These are phyloP conservation scores for Saccharomyces hybrid DNA, from an alignment of 1,139 yeast genomes.

Conservation along the genomic window DNA sequence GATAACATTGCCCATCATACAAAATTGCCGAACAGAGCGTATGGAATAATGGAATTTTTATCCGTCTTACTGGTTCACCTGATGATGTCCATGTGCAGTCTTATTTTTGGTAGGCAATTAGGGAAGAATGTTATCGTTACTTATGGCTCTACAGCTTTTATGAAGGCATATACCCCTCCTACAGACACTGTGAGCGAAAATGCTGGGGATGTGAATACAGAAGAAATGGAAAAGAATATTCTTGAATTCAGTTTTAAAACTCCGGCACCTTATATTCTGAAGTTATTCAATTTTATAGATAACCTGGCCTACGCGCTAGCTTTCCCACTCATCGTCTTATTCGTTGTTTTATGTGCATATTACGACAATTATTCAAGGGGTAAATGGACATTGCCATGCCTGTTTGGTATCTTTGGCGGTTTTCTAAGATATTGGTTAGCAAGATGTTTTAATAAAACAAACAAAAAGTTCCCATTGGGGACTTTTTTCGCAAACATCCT, in stretches of 20 bases:
- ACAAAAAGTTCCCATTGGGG: conserved; percentile 54
- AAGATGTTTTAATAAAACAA: conserved; percentile 39
- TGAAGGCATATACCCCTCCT: background rate
- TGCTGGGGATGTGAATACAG: background rate
- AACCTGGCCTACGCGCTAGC: conserved; percentile 10
- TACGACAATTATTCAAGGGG: conserved; percentile 25
- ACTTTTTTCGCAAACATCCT: conserved; percentile 62
- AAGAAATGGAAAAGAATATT: background rate
- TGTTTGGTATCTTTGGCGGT: conserved; percentile 28
- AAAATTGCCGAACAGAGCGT: conserved; percentile 58
- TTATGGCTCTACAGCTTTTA: background rate
- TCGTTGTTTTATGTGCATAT: conserved; percentile 25
- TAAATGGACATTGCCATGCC: conserved; percentile 27
- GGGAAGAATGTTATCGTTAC: conserved; percentile 18
- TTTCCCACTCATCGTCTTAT: conserved; percentile 21
- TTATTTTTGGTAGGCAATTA: conserved; percentile 39
- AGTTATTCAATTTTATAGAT: conserved; percentile 8
- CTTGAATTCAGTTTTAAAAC: background rate
- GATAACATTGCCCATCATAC: conserved; percentile 38
- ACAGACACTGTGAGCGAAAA: background rate
- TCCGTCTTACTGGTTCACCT: conserved; percentile 32
- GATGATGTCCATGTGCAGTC: conserved; percentile 38
- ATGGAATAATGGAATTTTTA: conserved; percentile 65
- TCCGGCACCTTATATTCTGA: conserved; percentile 6
- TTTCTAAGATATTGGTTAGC: conserved; percentile 49